Base-by-base conservation (phyloP, 1,284 basidiomycete genomes). In the Inonotus hispidus region DNA sequence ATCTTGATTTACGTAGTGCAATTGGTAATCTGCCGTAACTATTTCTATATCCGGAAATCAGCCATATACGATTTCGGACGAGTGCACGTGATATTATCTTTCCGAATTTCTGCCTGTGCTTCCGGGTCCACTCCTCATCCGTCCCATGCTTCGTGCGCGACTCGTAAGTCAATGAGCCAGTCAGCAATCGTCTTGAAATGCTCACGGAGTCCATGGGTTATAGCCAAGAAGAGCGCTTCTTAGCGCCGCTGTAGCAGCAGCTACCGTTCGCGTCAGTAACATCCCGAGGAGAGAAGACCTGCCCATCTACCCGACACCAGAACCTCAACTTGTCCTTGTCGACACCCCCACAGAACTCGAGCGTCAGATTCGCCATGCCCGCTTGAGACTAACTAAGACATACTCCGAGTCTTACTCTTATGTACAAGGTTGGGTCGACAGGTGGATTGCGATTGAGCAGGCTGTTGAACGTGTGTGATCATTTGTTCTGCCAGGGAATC, bases 381-480 rank as follows among this genome's bases (percentile, higher is more conserved):
- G 93, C 60, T 77, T 82, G 64, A 74, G 82, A 25, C 77, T 83
- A 1, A 82, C 80, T 25, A 73, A 77, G 1, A 78, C 80, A 4
- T 82, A 87, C 68, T 69, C 72, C 6, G 78, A 85, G 23, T 82
- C 82, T 14, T 82, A 85, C 64, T 75, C 78, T 1, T 79, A 82
- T 54, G 84, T 93, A 41, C 88, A 92, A 67, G 79, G 78, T 1
- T 82, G 85, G 47, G 82, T 95, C 10, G 82, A 84, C 23, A 79
- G 77, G 64, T 95, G 92, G 92, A 90, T 96, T 68, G 82, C 81
- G 23, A 79, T 93, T 50, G 93, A 95, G 71, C 81, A 88, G 65
- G 80, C 82, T 16, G 85, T 94, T 46, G 93, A 95, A 77, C 75
- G 93, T 94, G 71, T 69, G 92, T 83, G 19, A 5, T 2, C 47